phyloP scores from a whole-genome alignment of 257 asterid species.

The Forsythia viridissima region DNA sequence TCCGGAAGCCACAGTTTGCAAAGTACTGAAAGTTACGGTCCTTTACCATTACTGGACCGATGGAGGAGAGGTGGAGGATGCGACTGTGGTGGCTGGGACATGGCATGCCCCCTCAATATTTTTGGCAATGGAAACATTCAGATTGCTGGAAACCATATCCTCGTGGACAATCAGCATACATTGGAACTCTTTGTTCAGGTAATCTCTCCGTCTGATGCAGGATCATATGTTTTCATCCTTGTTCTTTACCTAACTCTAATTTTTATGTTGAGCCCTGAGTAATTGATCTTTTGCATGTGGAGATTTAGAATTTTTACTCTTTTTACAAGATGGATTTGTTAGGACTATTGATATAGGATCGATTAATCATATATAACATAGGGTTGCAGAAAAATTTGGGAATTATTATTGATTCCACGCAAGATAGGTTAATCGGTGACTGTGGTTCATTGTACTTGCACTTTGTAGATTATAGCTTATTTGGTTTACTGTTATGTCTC shows the following conservation, averaged over 20 bases:
- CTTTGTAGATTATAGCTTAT: neutral
- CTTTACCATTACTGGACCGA: conserved; percentile 77
- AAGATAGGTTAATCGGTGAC: too few species aligned
- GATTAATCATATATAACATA: too few species aligned
- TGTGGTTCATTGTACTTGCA: neutral
- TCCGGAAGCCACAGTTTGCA: conserved; percentile 83
- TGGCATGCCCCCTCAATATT: conserved; percentile 80
- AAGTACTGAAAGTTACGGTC: conserved; percentile 53
- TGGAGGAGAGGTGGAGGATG: conserved; percentile 96
- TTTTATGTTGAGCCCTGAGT: too few species aligned
- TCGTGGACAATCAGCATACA: conserved; percentile 42
- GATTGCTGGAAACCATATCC: conserved; percentile 39
- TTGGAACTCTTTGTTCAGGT: conserved; percentile 78
- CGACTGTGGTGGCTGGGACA: conserved; percentile 99
- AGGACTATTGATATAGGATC: too few species aligned
- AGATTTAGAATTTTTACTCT: too few species aligned
- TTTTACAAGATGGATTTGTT: too few species aligned
- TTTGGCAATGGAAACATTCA: conserved; percentile 44
- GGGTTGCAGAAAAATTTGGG: too few species aligned
- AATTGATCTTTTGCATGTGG: too few species aligned
- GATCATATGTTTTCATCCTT: neutral
- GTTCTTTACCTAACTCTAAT: too few species aligned
- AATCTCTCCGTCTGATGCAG: conserved; percentile 11
- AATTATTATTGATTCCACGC: too few species aligned
- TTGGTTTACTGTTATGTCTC: neutral